phyloP scores from a whole-genome alignment of 2,329 filamentous ascomycete species.

The Trichoderma atroviride region DNA sequence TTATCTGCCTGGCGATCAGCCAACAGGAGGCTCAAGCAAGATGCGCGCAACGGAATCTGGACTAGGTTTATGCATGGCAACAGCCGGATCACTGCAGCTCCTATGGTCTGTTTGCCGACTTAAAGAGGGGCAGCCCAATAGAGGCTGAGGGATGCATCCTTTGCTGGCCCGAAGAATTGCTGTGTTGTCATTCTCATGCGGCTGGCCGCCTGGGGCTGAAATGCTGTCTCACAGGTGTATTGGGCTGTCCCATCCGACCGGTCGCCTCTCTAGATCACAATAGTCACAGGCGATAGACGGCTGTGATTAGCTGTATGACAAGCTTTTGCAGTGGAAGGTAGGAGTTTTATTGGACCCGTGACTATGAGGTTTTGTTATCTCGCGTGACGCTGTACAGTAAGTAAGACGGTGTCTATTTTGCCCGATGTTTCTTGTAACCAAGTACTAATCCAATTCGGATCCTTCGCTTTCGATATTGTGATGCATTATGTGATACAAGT shows the following conservation, averaged over 20 bases:
- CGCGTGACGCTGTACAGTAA: background rate
- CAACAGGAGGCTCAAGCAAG: slow-evolving; percentile 4
- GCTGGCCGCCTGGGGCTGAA: slow-evolving; percentile 8
- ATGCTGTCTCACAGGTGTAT: background rate
- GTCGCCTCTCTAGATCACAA: background rate
- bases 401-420: background rate
- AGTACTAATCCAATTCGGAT: background rate
- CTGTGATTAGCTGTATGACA: background rate
- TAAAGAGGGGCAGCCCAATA: slow-evolving; percentile 4
- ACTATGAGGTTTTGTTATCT: background rate
- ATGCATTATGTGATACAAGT: background rate
- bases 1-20: slow-evolving; percentile 25
- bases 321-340: background rate
- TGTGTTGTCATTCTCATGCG: slow-evolving; percentile 23
- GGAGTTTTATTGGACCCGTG: slow-evolving; percentile 7
- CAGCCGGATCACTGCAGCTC: slow-evolving; percentile 1
- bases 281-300: background rate
- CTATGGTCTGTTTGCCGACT: slow-evolving; percentile 3
- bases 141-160: slow-evolving; percentile 22
- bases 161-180: slow-evolving; percentile 10
- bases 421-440: background rate
- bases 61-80: slow-evolving; percentile 18
- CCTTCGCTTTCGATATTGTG: background rate
- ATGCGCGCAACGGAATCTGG: background rate
- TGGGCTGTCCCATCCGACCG: background rate